Evolutionary conservation across 2,329 filamentous ascomycete genomes (phyloP).

Genomic region (Cytospora leucostoma): DNA sequence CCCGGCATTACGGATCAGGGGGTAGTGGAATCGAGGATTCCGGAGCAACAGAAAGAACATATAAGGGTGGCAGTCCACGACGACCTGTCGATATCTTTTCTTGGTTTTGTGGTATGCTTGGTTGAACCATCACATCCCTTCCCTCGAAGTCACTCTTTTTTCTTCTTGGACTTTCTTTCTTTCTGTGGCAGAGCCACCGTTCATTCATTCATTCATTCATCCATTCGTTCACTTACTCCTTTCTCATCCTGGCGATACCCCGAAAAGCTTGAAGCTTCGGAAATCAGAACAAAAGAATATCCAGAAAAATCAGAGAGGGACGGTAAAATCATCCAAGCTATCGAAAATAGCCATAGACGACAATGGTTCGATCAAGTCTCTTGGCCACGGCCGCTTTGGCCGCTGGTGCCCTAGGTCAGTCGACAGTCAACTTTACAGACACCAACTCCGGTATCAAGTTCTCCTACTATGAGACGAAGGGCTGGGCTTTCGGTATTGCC

Average conservation of each 20-base stretch:
- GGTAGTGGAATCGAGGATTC: neutral
- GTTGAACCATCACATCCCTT: constrained; percentile 26
- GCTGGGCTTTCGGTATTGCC: constrained; percentile 47
- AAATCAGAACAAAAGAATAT: constrained; percentile 4
- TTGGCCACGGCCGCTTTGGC: constrained; percentile 25
- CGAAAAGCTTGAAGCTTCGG: constrained; percentile 10
- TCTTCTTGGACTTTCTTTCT: constrained; percentile 25
- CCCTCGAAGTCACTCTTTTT: constrained; percentile 27
- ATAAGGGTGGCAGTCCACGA: constrained; percentile 1
- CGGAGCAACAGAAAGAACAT: constrained; percentile 7
- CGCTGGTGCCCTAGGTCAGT: constrained; percentile 23
- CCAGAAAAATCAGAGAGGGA: neutral
- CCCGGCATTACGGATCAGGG: constrained; percentile 10
- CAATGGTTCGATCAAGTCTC: constrained; percentile 16
- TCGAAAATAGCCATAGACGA: constrained; percentile 1
- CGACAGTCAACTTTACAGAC: constrained; percentile 22
- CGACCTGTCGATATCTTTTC: neutral
- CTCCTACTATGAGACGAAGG: constrained; percentile 27
- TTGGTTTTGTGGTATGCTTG: constrained; percentile 21
- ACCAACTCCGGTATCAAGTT: constrained; percentile 23
- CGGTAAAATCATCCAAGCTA: neutral
- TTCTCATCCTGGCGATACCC: constrained; percentile 17
- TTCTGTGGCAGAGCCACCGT: constrained; percentile 27
- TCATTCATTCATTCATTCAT: constrained; percentile 17
- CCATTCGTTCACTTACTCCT: neutral